A percentile compares a stretch with the other conserved stretches of the same genome.
Conservation (phyloP, 768 basidiomycete genomes). For the Lanmaoa rubissima region DNA sequence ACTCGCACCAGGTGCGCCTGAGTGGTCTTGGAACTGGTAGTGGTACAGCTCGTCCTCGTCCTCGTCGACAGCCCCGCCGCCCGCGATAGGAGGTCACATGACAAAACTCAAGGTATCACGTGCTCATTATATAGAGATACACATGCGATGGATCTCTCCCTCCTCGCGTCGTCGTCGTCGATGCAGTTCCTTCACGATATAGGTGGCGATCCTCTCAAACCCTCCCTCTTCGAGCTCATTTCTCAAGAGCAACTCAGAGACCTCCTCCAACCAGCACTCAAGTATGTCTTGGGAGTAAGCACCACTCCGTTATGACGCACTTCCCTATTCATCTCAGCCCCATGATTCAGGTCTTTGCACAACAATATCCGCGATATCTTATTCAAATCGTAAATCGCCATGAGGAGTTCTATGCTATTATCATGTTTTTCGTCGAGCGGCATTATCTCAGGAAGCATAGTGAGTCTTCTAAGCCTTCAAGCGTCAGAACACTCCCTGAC, state of each 20-base stretch:
- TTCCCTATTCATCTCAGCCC: background rate
- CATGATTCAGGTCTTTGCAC: conserved; percentile 79
- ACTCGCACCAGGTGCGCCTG: too few species aligned
- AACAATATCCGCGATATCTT: conserved; percentile 90
- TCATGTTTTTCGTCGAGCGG: conserved; percentile 88
- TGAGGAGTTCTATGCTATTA: conserved; percentile 90
- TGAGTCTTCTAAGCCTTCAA: conserved; percentile 35
- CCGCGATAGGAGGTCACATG: conserved; percentile 18
- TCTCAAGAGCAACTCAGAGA: conserved; percentile 93
- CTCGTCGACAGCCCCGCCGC: too few species aligned
- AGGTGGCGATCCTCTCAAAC: conserved; percentile 70
- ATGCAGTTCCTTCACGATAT: conserved; percentile 87
- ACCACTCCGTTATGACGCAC: background rate
- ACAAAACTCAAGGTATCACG: conserved; percentile 29
- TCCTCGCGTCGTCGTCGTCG: background rate
- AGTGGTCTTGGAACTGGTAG: too few species aligned
- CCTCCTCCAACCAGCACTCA: conserved; percentile 89
- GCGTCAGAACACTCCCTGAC: background rate
- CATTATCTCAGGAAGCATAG: conserved; percentile 88
- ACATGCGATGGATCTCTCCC: too few species aligned
- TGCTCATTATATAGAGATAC: background rate
- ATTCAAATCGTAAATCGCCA: conserved; percentile 89
- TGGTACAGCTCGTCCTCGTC: too few species aligned
- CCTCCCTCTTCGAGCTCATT: conserved; percentile 86
- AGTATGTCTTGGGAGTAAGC: conserved; percentile 88